Evolutionary conservation across 768 basidiomycete genomes (phyloP), one percentile per base, ranked within the genome.

Genomic region (Brasilioporus rufonigricans): DNA sequence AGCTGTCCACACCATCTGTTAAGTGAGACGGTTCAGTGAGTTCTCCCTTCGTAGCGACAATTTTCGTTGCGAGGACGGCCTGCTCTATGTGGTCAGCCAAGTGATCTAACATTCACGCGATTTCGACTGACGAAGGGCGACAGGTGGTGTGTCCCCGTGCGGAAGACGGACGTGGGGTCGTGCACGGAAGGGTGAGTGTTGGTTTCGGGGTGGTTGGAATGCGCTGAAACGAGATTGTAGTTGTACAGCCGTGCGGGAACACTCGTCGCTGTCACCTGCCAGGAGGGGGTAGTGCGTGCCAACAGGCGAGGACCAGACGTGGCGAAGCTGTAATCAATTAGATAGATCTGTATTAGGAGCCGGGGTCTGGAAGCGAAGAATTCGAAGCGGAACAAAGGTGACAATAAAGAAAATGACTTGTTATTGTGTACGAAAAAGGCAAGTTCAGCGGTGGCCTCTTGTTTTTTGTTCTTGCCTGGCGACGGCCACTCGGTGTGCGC

Each of bases 51-150:
- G 31, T 60, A 91, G 89, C 59, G 78, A 92, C 61, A 71, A 79
- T 44, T 89, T 93, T 61, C 77, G 89, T 64, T 89, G 87, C 63
- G 85, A 85, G 26, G 86, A 92, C 55, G 93, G 91, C 83, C 60
- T 93, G 31, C 78, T 93, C 50, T 88, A 91, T 61, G 85, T 86
- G 49, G 90, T 89, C 60, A 56, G 84, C 70, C 24, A 10, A 39
- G 51, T 4, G 45, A 24, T 33, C 18, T 3, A 9, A 14, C 21
- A 6, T 10, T 32, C 21, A 14, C 27, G 18, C 32, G 14, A 24
- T 48, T 41, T 19, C 51, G n/a, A n/a, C 57, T 41, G 32, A 56
- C 44, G 14, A 33, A 32, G 16, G 38, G 10, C 13, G 29, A 32
- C 46, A 89, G 87, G 82, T 91, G 64, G 73, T 76, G 44, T 85